Base-by-base conservation (phyloP, 768 basidiomycete species). In the Rhodotorula taiwanensis region DNA sequence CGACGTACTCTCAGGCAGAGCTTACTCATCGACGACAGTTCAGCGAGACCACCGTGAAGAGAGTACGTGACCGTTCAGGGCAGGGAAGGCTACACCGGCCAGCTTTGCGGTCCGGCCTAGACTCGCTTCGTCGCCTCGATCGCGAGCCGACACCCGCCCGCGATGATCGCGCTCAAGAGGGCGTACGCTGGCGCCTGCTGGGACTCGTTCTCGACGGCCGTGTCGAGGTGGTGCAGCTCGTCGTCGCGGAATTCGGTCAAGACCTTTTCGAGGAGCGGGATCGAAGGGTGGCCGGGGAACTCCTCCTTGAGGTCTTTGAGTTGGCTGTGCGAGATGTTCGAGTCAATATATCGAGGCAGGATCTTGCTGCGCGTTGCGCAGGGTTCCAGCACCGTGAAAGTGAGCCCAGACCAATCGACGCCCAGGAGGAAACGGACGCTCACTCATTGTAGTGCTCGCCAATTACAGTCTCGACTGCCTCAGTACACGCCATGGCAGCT, bases 391-490 rank as follows among this genome's bases (percentile, higher is more conserved):
- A n/a, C n/a, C n/a, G n/a, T n/a, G n/a, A n/a, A n/a, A 36, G 39
- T 48, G 44, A 48, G 45, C 3, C 30, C 20, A 4, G 7, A 18
- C 21, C 16, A 36, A 54, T n/a, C n/a, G n/a, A n/a, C n/a, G n/a
- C n/a, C n/a, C n/a, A n/a, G n/a, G n/a, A n/a, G n/a, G 30, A 18
- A 28, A 20, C 11, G 21, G 28, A n/a, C 18, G 81, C 89, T 74
- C 74, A 94, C 93, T 95, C 91, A 75, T 97, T 89, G 72, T 98
- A 98, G 76, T 98, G 93, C 76, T 98, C 93, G 44, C 93, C 93
- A 55, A 98, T 98, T 59, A 90, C 90, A 0, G 93, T 95, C 76
- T 98, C 93, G 25, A 98, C 92, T 0, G 93, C 93, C 75, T 98
- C 93, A 0, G 93, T 98, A 72, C 93, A 97, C 10, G 93, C 93